Conservation (phyloP, 1,139 yeast species). For the Yamadazyma aaseri region DNA sequence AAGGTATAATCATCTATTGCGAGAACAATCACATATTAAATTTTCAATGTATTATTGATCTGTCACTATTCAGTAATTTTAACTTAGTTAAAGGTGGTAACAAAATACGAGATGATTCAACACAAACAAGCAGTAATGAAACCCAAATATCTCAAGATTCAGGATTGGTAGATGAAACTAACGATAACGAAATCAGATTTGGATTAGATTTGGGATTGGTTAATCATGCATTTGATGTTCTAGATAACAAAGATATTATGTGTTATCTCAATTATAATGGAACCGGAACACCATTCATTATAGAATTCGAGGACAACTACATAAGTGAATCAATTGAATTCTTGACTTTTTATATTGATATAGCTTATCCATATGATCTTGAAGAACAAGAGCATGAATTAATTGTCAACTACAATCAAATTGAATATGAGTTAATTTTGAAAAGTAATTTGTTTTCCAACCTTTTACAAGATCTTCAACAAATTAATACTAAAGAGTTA, state of each 20-base stretch:
- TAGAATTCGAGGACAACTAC: slow-evolving; percentile 69
- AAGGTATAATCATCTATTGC: slow-evolving; percentile 35
- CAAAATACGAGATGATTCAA: too few relatives aligned
- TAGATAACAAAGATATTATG: slow-evolving; percentile 17
- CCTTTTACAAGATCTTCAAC: slow-evolving; percentile 65
- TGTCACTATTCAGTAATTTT: slow-evolving; percentile 34
- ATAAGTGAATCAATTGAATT: slow-evolving; percentile 74
- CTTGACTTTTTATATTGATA: slow-evolving; percentile 52
- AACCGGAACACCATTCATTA: slow-evolving; percentile 61
- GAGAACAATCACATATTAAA: slow-evolving; percentile 40
- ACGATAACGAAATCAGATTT: slow-evolving; percentile 25
- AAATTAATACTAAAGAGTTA: slow-evolving; percentile 60
- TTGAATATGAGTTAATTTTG: slow-evolving; percentile 64
- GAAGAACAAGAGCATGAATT: slow-evolving; percentile 25
- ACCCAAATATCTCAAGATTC: slow-evolving; percentile 6
- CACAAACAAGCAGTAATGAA: not conserved
- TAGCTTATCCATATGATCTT: slow-evolving; percentile 35
- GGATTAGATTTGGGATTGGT: slow-evolving; percentile 40
- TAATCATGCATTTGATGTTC: slow-evolving; percentile 23
- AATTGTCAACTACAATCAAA: slow-evolving; percentile 45
- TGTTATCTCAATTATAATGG: slow-evolving; percentile 48
- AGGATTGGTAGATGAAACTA: slow-evolving; percentile 11
- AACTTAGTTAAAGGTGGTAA: slow-evolving; percentile 18
- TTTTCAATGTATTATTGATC: slow-evolving; percentile 36
- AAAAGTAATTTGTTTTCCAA: slow-evolving; percentile 65